phyloP scores from a whole-genome alignment of 1,284 basidiomycete species.

The Apiotrichum gracile region DNA sequence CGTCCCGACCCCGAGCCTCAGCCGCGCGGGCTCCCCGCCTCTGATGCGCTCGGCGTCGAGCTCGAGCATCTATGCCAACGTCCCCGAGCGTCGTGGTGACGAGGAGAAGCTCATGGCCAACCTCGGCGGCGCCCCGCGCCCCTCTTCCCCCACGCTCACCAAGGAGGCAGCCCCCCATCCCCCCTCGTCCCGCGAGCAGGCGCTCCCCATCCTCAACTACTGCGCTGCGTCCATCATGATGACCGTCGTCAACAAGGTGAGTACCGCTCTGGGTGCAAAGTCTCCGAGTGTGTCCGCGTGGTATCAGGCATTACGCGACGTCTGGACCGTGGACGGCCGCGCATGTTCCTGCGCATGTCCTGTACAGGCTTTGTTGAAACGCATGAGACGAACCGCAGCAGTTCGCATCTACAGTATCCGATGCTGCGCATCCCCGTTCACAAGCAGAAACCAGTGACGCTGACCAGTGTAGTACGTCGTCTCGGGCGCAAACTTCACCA shows the following conservation, averaged over 20 bases:
- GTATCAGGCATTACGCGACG: no score
- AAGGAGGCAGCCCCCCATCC: neutral
- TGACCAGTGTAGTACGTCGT: constrained; percentile 70
- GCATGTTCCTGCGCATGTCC: no score
- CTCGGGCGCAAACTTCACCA: constrained; percentile 86
- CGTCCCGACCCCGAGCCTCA: constrained; percentile 33
- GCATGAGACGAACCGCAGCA: no score
- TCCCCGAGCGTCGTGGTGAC: constrained; percentile 12
- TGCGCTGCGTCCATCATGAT: constrained; percentile 93
- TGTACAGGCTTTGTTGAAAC: no score
- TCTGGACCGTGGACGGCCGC: no score
- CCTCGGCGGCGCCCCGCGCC: constrained; percentile 20
- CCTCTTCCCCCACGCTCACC: constrained; percentile 11
- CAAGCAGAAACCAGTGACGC: neutral
- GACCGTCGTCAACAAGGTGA: constrained; percentile 95
- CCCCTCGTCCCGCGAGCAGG: constrained; percentile 40
- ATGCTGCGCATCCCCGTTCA: no score
- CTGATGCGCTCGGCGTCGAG: constrained; percentile 18
- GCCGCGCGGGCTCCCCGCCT: constrained; percentile 32
- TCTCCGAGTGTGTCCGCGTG: no score
- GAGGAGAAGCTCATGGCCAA: constrained; percentile 28
- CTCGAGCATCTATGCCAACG: constrained; percentile 18
- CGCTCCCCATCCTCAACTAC: constrained; percentile 78
- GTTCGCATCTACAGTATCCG: no score
- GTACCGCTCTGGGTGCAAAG: neutral